A percentile compares a stretch with the other conserved stretches of the same genome.
Evolutionary conservation across 495 filamentous ascomycete genomes (phyloP).

Genomic region (Acidiella bohemica): DNA sequence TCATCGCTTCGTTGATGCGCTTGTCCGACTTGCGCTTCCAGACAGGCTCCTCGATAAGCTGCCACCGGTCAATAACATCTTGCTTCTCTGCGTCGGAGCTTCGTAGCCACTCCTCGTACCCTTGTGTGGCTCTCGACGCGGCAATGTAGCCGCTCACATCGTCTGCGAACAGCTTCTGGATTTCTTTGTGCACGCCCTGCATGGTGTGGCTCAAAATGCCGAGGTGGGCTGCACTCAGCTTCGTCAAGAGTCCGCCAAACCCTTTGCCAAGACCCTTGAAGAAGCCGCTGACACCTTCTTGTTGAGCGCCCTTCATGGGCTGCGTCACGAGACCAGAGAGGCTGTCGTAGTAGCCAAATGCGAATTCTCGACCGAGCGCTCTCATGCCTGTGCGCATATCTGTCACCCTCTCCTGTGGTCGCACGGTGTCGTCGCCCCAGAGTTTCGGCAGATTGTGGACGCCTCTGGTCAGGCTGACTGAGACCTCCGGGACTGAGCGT

Average conservation of each 20-base stretch:
- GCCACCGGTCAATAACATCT: conserved; percentile 49
- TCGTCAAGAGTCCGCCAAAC: conserved; percentile 56
- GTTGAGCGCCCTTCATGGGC: conserved; percentile 49
- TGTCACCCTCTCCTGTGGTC: conserved; percentile 54
- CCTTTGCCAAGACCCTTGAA: conserved; percentile 65
- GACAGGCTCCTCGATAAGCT: conserved; percentile 38
- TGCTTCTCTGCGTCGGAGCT: conserved; percentile 39
- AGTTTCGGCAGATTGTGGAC: conserved; percentile 74
- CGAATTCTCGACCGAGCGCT: conserved; percentile 24
- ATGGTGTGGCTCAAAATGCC: conserved; percentile 58
- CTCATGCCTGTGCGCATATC: conserved; percentile 54
- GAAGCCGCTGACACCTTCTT: conserved; percentile 52
- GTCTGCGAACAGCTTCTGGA: conserved; percentile 49
- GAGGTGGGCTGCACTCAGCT: conserved; percentile 53
- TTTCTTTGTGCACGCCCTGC: conserved; percentile 60
- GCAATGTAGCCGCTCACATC: conserved; percentile 58
- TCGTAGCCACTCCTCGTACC: conserved; percentile 44
- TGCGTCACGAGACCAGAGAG: conserved; percentile 60
- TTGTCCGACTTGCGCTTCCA: conserved; percentile 39
- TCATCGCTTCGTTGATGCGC: conserved; percentile 30
- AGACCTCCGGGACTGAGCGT: conserved; percentile 66
- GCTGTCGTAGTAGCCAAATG: conserved; percentile 38
- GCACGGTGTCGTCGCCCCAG: conserved; percentile 63
- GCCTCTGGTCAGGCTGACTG: conserved; percentile 62
- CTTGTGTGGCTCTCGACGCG: conserved; percentile 55